Evolutionary conservation across 2,329 filamentous ascomycete genomes (phyloP).

Genomic region (Ilyonectria mors-panacis): DNA sequence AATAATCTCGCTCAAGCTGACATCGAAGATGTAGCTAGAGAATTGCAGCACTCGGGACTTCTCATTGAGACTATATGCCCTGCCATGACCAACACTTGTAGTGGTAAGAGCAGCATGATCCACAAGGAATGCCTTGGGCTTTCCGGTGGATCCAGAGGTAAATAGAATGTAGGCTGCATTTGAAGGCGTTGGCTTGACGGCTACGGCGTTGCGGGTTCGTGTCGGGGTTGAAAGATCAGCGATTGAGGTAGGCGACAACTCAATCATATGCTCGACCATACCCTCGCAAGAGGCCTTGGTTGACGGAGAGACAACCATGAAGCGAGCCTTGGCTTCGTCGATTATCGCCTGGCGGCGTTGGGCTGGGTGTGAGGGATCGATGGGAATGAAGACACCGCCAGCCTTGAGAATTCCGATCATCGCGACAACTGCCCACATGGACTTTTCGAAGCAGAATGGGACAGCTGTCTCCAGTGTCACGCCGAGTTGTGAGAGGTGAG

Average conservation of each 20-base stretch:
- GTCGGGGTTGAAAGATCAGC: background rate
- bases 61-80: slow-evolving; percentile 6
- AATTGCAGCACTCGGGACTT: slow-evolving; percentile 40
- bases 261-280: slow-evolving; percentile 5
- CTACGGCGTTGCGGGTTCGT: background rate
- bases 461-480: slow-evolving; percentile 21
- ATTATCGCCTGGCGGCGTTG: slow-evolving; percentile 6
- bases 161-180: slow-evolving; percentile 60
- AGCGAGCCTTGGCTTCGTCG: background rate
- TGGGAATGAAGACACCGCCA: slow-evolving; percentile 48
- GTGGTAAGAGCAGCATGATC: slow-evolving; percentile 16
- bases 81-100: slow-evolving; percentile 11
- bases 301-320: slow-evolving; percentile 6
- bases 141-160: slow-evolving; percentile 69
- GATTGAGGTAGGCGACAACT: slow-evolving; percentile 4
- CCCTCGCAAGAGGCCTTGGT: slow-evolving; percentile 1
- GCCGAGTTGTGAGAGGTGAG: slow-evolving; percentile 17
- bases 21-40: slow-evolving; percentile 56
- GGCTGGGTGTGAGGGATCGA: slow-evolving; percentile 57
- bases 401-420: slow-evolving; percentile 54
- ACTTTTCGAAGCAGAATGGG: slow-evolving; percentile 35
- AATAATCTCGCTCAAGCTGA: slow-evolving; percentile 56
- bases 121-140: slow-evolving; percentile 66
- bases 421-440: slow-evolving; percentile 39
- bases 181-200: background rate